phyloP scores from a whole-genome alignment of 495 filamentous ascomycete species.

The Tuber microsphaerosporum region DNA sequence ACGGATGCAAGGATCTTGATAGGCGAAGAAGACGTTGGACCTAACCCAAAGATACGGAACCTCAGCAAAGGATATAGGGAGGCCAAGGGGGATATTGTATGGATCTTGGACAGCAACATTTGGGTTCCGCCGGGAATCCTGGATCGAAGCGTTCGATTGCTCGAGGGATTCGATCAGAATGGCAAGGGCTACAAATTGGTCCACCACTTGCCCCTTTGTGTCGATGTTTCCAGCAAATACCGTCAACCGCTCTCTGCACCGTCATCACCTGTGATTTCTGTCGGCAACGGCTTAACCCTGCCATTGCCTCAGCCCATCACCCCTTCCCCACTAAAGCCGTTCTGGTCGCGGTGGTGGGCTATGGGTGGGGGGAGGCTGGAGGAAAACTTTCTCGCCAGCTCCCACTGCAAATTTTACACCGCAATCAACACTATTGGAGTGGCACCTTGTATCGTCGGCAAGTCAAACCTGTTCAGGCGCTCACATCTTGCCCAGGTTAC shows the following conservation, averaged over 20 bases:
- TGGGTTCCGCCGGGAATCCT: slow-evolving; percentile 77
- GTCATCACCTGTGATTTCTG: slow-evolving; percentile 7
- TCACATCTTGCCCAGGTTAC: slow-evolving; percentile 81
- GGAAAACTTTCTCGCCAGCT: slow-evolving; percentile 86
- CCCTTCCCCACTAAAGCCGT: slow-evolving; percentile 10
- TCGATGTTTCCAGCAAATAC: slow-evolving; percentile 50
- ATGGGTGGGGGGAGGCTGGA: slow-evolving; percentile 77
- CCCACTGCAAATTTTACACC: slow-evolving; percentile 96
- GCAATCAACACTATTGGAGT: slow-evolving; percentile 90
- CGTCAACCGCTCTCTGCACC: slow-evolving; percentile 14
- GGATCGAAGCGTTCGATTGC: slow-evolving; percentile 76
- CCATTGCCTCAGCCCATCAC: slow-evolving; percentile 35
- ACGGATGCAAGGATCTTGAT: slow-evolving; percentile 68
- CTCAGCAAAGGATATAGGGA: slow-evolving; percentile 94
- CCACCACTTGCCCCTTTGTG: slow-evolving; percentile 81
- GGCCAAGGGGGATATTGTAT: slow-evolving; percentile 82
- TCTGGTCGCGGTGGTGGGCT: slow-evolving; percentile 31
- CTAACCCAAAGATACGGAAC: slow-evolving; percentile 97
- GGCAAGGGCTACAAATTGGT: slow-evolving; percentile 79
- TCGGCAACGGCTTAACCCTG: slow-evolving; percentile 6
- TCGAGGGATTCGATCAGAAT: slow-evolving; percentile 56
- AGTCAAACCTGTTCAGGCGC: slow-evolving; percentile 95
- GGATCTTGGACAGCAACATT: slow-evolving; percentile 94
- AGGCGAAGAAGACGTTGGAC: slow-evolving; percentile 90
- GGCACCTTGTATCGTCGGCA: slow-evolving; percentile 90